Base-by-base conservation (phyloP, 176 grass and related monocot species). In the Bolboschoenus planiculmis region DNA sequence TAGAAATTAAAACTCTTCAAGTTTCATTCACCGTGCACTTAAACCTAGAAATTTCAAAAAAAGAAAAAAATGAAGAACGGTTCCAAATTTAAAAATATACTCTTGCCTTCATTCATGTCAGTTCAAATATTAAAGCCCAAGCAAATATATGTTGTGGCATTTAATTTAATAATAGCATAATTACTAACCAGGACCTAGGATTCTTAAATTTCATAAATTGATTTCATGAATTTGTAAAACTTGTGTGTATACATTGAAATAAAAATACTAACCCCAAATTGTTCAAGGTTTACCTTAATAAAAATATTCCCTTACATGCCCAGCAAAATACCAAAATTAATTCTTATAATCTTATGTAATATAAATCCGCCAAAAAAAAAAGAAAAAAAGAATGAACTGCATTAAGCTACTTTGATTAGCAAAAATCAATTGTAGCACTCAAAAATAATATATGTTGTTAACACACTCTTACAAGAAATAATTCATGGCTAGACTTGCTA, bases 1-100 rank as follows among this genome's bases (percentile, higher is more conserved):
- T 57, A 82, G 80, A 48, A 82, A 44, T n/a, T n/a, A n/a, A n/a
- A 7, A 53, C 46, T 82, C 27, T 82, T 82, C 58, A 30, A 66
- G 39, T 82, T 82, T 53, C 10, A 73, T 64, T 82, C 5, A 65
- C 23, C 54, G 56, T 60, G 54, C 34, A 59, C 30, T 80, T 81
- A 23, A 80, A 46, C 42, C 37, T 43, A 47, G 46, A 53, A 51
- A 29, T 31, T 53, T 30, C 0, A 61, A 61, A 27, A 40, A 27
- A 40, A 40, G 24, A 62, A 29, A 62, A 62, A 27, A 62, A 60
- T 14, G 0, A 30, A 30, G n/a, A 23, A 64, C 36, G n/a, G n/a
- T n/a, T 31, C n/a, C 36, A 81, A 81, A 46, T 81, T 62, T n/a
- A 18, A 7, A 81, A 55, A 18, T 27, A 61, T 55, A 18, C 10